Evolutionary conservation across 257 asterid genomes (phyloP).

Genomic region (Capsicum baccatum): DNA sequence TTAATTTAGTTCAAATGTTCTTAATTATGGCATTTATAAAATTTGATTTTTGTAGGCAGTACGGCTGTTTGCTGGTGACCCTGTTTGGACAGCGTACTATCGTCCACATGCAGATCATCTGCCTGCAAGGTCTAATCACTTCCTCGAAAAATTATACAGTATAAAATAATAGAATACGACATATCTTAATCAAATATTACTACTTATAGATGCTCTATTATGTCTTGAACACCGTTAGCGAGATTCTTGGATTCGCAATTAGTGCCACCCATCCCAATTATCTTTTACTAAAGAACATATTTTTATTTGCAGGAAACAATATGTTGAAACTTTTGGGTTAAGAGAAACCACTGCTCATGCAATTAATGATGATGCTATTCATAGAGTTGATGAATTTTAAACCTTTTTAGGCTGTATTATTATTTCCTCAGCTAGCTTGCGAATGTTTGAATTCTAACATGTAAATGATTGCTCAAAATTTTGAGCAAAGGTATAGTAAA

Average conservation of each 20-base stretch:
- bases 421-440: not conserved
- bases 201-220: too few relatives aligned
- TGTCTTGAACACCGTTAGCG: too few relatives aligned
- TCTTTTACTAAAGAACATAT: too few relatives aligned
- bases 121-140: conserved; percentile 63
- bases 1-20: not conserved
- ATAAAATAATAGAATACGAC: too few relatives aligned
- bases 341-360: conserved; percentile 37
- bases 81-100: conserved; percentile 84
- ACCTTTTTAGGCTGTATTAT: not conserved
- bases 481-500: not conserved
- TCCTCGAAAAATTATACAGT: too few relatives aligned
- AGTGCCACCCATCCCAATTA: too few relatives aligned
- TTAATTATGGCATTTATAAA: not conserved
- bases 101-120: conserved; percentile 81
- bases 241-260: too few relatives aligned
- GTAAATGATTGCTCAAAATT: not conserved
- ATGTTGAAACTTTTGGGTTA: conserved; percentile 55
- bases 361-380: conserved; percentile 53
- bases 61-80: conserved; percentile 87
- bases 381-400: not conserved
- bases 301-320: conserved; percentile 58
- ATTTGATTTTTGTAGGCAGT: conserved; percentile 56
- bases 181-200: too few relatives aligned
- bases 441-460: too few relatives aligned